phyloP scores from a whole-genome alignment of 2,329 filamentous ascomycete species.

The Coleophoma cylindrospora region DNA sequence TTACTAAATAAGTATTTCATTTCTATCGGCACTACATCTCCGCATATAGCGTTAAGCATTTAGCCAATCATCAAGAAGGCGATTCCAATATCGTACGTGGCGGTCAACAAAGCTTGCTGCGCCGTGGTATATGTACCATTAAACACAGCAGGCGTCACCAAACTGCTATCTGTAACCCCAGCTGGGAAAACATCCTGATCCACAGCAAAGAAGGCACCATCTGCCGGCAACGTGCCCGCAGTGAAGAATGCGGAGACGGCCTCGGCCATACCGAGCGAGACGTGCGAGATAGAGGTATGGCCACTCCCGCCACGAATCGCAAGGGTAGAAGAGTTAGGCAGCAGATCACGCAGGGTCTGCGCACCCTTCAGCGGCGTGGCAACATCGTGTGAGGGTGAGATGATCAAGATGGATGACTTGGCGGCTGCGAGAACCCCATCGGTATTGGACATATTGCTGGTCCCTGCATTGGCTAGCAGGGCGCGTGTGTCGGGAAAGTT shows the following conservation, averaged over 20 bases:
- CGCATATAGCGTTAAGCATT: background rate
- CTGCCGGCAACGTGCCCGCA: background rate
- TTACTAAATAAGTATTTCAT: no score
- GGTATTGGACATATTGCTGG: background rate
- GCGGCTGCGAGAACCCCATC: constrained; percentile 1
- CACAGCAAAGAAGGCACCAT: background rate
- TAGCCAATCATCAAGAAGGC: background rate
- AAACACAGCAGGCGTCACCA: background rate
- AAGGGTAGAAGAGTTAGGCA: constrained; percentile 8
- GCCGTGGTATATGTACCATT: constrained; percentile 1
- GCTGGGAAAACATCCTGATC: constrained; percentile 3
- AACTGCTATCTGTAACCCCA: background rate
- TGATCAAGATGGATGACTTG: constrained; percentile 8
- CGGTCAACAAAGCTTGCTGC: background rate
- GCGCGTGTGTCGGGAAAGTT: constrained; percentile 10
- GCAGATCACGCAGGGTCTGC: constrained; percentile 4
- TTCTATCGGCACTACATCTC: no score
- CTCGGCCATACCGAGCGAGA: background rate
- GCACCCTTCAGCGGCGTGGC: constrained; percentile 10
- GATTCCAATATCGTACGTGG: background rate
- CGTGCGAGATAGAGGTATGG: constrained; percentile 6
- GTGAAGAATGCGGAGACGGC: background rate
- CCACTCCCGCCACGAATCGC: constrained; percentile 8
- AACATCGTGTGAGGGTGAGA: constrained; percentile 9
- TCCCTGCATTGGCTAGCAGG: constrained; percentile 2